phyloP scores from a whole-genome alignment of 2,329 filamentous ascomycete species.

The Fusarium armeniacum region DNA sequence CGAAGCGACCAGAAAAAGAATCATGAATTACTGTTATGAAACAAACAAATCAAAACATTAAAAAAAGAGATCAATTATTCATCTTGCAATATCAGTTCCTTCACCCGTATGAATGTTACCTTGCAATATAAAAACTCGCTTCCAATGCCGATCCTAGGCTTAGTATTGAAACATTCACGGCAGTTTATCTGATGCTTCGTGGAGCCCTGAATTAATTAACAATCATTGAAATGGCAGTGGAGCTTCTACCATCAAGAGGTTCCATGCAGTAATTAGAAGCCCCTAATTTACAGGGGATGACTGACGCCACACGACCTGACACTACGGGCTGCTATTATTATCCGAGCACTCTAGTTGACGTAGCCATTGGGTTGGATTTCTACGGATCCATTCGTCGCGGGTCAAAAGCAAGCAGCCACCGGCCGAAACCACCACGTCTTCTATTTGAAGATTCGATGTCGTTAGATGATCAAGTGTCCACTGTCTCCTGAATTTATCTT shows the following conservation, averaged over 20 bases:
- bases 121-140: conserved; percentile 21
- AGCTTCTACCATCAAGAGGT: conserved; percentile 24
- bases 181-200: conserved; percentile 8
- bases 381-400: conserved; percentile 8
- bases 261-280: conserved; percentile 26
- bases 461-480: conserved; percentile 44
- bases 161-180: conserved; percentile 29
- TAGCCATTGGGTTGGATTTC: conserved; percentile 16
- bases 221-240: conserved; percentile 21
- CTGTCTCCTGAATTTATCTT: conserved; percentile 39
- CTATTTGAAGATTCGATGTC: conserved; percentile 33
- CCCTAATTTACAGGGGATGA: conserved; percentile 35
- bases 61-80: conserved; percentile 16
- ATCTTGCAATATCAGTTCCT: neutral
- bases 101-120: conserved; percentile 9
- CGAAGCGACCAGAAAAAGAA: conserved; percentile 20
- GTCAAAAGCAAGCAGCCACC: conserved; percentile 40
- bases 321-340: conserved; percentile 2
- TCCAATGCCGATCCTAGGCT: conserved; percentile 14
- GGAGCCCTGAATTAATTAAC: conserved; percentile 7
- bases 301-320: conserved; percentile 31
- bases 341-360: conserved; percentile 12
- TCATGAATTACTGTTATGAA: conserved; percentile 12
- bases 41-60: conserved; percentile 13
- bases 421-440: conserved; percentile 39